Percentiles rank a stretch among this genome's conserved stretches.
Conservation (phyloP, 164 flowering plant species). For the Nymphaea thermarum region DNA sequence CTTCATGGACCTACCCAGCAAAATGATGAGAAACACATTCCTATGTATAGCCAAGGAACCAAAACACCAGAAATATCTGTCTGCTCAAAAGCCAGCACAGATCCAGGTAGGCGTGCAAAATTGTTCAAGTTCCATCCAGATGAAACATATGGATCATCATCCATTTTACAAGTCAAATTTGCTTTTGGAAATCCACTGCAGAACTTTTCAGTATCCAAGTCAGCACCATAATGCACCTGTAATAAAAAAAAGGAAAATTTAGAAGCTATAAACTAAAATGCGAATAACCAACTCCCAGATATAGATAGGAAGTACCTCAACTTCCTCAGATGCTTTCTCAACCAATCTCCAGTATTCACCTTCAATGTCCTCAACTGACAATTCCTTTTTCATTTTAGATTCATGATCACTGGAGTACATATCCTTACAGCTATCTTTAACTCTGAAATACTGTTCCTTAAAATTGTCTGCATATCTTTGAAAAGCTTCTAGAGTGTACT, state of each 20-base stretch:
- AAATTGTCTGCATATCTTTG: slow-evolving; percentile 46
- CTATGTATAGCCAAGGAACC: slow-evolving; percentile 89
- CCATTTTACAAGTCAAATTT: slow-evolving; percentile 13
- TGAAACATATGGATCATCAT: slow-evolving; percentile 30
- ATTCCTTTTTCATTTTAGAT: slow-evolving; percentile 20
- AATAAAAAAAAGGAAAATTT: slow-evolving; percentile 1
- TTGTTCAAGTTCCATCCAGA: slow-evolving; percentile 92
- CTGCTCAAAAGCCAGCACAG: slow-evolving; percentile 61
- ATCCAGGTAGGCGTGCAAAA: slow-evolving; percentile 71
- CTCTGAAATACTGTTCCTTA: slow-evolving; percentile 46
- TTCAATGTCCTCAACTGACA: slow-evolving; percentile 70
- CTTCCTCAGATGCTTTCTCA: slow-evolving; percentile 71
- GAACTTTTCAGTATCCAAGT: slow-evolving; percentile 67
- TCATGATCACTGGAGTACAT: slow-evolving; percentile 10
- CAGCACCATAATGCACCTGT: slow-evolving; percentile 87
- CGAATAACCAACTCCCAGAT: background rate
- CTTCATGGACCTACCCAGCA: slow-evolving; percentile 62
- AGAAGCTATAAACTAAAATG: background rate
- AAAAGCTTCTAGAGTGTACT: slow-evolving; percentile 57
- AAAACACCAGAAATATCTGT: slow-evolving; percentile 80
- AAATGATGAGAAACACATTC: slow-evolving; percentile 95
- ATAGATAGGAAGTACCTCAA: slow-evolving; percentile 41
- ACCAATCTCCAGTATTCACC: slow-evolving; percentile 94
- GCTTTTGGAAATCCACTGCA: slow-evolving; percentile 79
- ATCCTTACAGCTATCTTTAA: slow-evolving; percentile 17